A percentile compares a stretch with the other conserved stretches of the same genome.
Conservation (phyloP, 345 rosid species). For the Mangifera indica region DNA sequence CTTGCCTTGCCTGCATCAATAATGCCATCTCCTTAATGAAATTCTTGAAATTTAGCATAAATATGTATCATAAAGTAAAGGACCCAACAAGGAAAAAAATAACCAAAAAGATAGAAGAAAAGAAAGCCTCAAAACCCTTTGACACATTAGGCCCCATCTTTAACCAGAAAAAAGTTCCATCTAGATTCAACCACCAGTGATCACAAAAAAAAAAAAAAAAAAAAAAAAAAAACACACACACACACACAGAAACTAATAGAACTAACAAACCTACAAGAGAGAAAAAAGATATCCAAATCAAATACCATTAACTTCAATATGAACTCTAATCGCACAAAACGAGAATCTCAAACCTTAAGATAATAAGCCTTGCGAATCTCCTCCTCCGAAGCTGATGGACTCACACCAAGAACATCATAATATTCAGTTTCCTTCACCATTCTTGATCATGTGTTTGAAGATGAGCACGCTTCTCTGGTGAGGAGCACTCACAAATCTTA, state of each 20-base stretch:
- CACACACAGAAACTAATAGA: no score
- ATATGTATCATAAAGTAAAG: not conserved
- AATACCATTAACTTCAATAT: no score
- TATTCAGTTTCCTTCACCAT: conserved; percentile 74
- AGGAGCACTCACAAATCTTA: conserved; percentile 1
- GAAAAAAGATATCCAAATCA: no score
- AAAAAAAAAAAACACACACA: no score
- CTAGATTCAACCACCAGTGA: not conserved
- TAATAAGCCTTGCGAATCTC: conserved; percentile 73
- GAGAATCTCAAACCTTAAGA: conserved; percentile 43
- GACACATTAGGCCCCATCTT: not conserved
- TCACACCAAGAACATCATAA: conserved; percentile 64
- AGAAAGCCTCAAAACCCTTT: not conserved
- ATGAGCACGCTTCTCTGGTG: not conserved
- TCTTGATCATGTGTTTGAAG: conserved; percentile 1
- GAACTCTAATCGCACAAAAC: no score
- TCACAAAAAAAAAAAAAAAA: no score
- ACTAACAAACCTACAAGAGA: no score
- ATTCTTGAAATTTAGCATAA: conserved; percentile 2
- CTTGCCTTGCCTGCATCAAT: conserved; percentile 64
- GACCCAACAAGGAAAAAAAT: not conserved
- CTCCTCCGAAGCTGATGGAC: conserved; percentile 58
- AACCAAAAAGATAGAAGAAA: not conserved
- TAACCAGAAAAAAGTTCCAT: not conserved
- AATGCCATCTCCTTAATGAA: not conserved